Evolutionary conservation across 2,329 filamentous ascomycete species (phyloP).

Genomic region (Penicillium palitans): DNA sequence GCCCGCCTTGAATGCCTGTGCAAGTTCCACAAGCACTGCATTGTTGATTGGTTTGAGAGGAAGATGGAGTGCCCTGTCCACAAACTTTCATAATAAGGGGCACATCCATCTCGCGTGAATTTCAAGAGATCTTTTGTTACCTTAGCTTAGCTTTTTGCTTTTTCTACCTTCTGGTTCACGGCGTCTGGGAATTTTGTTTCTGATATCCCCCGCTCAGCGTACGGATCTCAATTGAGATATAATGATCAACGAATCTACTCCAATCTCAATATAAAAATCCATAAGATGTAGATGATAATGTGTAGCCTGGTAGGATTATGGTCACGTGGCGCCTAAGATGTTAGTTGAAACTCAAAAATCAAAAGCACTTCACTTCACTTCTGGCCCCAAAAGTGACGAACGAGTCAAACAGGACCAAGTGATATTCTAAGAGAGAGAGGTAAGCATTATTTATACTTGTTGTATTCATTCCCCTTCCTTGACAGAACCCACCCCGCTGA

Average conservation of each 20-base stretch:
- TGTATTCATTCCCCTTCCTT: not conserved
- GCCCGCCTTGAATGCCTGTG: slow-evolving; percentile 63
- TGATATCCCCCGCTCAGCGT: slow-evolving; percentile 13
- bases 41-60: slow-evolving; percentile 61
- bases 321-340: slow-evolving; percentile 5
- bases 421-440: not conserved
- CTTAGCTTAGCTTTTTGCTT: not conserved
- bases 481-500: not conserved
- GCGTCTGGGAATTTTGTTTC: slow-evolving; percentile 6
- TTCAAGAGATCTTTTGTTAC: slow-evolving; percentile 12
- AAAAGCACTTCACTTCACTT: not conserved
- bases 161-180: not conserved
- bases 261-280: not conserved
- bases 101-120: not conserved
- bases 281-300: not conserved
- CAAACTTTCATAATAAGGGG: slow-evolving; percentile 38
- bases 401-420: not conserved
- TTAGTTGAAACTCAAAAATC: not conserved
- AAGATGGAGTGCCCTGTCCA: slow-evolving; percentile 63
- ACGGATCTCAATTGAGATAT: not conserved
- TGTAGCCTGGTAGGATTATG: not conserved
- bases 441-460: not conserved
- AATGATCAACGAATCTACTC: not conserved
- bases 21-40: slow-evolving; percentile 63
- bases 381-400: not conserved